A percentile compares a stretch with the other conserved stretches of the same genome.
Evolutionary conservation across 1,139 yeast species (phyloP).

Genomic region (Blastobotrys malaysiensis): DNA sequence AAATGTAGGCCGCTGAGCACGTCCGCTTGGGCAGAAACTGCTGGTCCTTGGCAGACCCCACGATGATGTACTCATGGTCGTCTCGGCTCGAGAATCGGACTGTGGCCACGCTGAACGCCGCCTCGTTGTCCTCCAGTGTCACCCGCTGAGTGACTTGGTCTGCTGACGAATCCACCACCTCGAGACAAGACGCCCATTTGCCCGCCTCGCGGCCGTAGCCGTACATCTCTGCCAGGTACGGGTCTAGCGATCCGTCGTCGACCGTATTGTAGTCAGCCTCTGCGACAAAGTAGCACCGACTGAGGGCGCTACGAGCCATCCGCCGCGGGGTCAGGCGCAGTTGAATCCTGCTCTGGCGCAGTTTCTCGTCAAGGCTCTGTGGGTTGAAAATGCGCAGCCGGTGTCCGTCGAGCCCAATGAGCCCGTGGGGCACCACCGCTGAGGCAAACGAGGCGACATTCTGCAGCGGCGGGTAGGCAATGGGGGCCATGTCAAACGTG

Average conservation of each 20-base stretch:
- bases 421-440: constrained; percentile 56
- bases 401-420: constrained; percentile 55
- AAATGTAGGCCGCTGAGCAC: constrained; percentile 36
- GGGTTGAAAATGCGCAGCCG: constrained; percentile 56
- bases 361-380: constrained; percentile 47
- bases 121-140: constrained; percentile 41
- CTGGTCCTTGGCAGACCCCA: constrained; percentile 44
- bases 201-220: constrained; percentile 14
- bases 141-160: constrained; percentile 39
- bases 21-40: constrained; percentile 36
- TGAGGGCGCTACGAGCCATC: constrained; percentile 30
- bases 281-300: constrained; percentile 35
- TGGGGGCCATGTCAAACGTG: constrained; percentile 30
- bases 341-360: constrained; percentile 40
- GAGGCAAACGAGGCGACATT: constrained; percentile 52
- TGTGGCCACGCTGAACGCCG: constrained; percentile 37
- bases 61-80: constrained; percentile 40
- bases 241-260: constrained; percentile 3
- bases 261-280: constrained; percentile 44
- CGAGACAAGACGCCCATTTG: constrained; percentile 50
- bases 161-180: constrained; percentile 41
- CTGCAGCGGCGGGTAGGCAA: constrained; percentile 31
- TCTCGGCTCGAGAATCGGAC: constrained; percentile 37
- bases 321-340: constrained; percentile 52
- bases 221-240: not conserved